Conservation (phyloP, 176 grass and related monocot species). For the Thinopyrum elongatum region DNA sequence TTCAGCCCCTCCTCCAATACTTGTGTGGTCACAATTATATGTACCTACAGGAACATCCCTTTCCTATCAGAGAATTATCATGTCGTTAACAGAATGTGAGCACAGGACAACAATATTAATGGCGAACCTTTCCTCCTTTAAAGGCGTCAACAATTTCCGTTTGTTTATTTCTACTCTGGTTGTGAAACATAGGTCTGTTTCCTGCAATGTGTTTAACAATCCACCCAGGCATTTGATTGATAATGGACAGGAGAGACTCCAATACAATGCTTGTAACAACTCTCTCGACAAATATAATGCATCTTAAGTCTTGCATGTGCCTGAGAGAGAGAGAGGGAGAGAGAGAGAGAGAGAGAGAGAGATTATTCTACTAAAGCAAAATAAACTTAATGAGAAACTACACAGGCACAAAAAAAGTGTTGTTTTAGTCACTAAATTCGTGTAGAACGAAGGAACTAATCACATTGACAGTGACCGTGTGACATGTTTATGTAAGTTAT, state of each 20-base stretch:
- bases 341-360: neutral
- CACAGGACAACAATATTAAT: neutral
- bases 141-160: conserved; percentile 69
- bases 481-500: neutral
- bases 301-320: conserved; percentile 59
- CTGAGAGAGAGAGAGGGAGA: conserved; percentile 25
- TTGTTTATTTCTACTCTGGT: conserved; percentile 51
- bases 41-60: conserved; percentile 53
- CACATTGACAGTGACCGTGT: neutral
- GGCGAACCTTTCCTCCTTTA: conserved; percentile 52
- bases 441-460: neutral
- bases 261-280: conserved; percentile 69
- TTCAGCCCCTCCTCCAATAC: conserved; percentile 85
- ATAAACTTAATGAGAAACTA: conserved; percentile 1
- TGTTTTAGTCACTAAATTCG: neutral
- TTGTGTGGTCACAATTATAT: conserved; percentile 74
- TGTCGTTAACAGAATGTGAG: neutral
- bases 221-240: conserved; percentile 54
- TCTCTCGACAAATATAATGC: conserved; percentile 87
- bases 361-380: neutral
- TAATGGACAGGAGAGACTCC: conserved; percentile 44
- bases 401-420: neutral
- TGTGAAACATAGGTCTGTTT: conserved; percentile 20
- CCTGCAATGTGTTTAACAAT: conserved; percentile 59
- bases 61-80: neutral